A percentile compares a stretch with the other conserved stretches of the same genome.
These are phyloP conservation scores for Diplodia mutila DNA, from an alignment of 2,329 filamentous ascomycete species.

Conservation along the genomic window DNA sequence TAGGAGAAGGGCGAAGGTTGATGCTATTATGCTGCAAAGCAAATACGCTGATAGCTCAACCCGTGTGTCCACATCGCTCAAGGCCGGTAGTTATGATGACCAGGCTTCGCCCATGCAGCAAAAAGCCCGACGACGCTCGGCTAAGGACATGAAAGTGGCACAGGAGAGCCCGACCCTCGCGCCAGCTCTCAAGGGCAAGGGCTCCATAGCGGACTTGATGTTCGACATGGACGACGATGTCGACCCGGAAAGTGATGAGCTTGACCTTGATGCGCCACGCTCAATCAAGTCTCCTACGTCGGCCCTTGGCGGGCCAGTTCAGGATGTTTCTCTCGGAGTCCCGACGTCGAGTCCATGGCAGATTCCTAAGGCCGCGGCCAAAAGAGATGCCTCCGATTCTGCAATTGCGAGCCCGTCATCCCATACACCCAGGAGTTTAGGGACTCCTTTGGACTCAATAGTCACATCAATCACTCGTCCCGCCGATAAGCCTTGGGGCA, in stretches of 20 bases:
- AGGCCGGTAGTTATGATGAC: slow-evolving; percentile 70
- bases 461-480: background rate
- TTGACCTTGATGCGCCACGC: background rate
- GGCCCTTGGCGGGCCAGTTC: slow-evolving; percentile 1
- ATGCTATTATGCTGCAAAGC: slow-evolving; percentile 73
- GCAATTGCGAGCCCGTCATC: background rate
- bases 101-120: slow-evolving; percentile 30
- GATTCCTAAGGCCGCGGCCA: background rate
- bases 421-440: background rate
- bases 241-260: slow-evolving; percentile 28
- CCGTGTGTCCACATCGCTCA: slow-evolving; percentile 63
- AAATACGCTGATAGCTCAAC: slow-evolving; percentile 68
- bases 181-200: slow-evolving; percentile 69
- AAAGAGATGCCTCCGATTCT: background rate
- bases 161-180: slow-evolving; percentile 65
- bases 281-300: slow-evolving; percentile 2
- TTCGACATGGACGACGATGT: slow-evolving; percentile 92
- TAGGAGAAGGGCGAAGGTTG: slow-evolving; percentile 70
- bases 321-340: background rate
- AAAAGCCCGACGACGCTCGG: slow-evolving; percentile 31
- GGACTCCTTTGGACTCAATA: background rate
- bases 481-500: slow-evolving; percentile 56
- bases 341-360: slow-evolving; percentile 12
- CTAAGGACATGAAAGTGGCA: slow-evolving; percentile 51
- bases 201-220: slow-evolving; percentile 76